Evolutionary conservation across 495 filamentous ascomycete species (phyloP).

Genomic region (Apiosordaria backusii): DNA sequence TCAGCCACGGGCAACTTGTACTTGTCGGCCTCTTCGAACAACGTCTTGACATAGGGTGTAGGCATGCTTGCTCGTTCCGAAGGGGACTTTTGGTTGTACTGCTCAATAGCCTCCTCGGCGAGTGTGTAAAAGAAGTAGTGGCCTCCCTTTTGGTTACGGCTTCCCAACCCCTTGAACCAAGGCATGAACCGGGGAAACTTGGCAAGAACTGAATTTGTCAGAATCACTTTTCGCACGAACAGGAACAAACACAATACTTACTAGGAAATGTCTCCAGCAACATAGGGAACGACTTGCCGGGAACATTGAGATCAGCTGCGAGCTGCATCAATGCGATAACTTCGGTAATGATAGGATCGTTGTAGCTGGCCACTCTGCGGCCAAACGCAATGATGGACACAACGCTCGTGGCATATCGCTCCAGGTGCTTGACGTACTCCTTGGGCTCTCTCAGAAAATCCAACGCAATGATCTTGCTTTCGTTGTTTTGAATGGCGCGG

Average conservation of each 20-base stretch:
- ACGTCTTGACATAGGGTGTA: conserved; percentile 49
- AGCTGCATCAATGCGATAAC: conserved; percentile 62
- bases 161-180: conserved; percentile 57
- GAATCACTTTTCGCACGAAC: not conserved
- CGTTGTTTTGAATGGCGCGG: conserved; percentile 58
- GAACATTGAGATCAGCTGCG: conserved; percentile 62
- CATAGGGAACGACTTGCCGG: conserved; percentile 60
- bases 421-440: conserved; percentile 59
- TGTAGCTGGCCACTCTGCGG: conserved; percentile 53
- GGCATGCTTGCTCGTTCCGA: conserved; percentile 44
- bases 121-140: conserved; percentile 56
- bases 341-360: conserved; percentile 58
- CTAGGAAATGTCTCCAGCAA: conserved; percentile 56
- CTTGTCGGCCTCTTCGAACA: conserved; percentile 49
- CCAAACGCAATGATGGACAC: conserved; percentile 64
- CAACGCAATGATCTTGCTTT: conserved; percentile 49
- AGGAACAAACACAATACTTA: conserved; percentile 22
- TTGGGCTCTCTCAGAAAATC: conserved; percentile 48
- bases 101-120: conserved; percentile 51
- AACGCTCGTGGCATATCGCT: conserved; percentile 61
- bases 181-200: conserved; percentile 54
- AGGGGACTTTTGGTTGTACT: conserved; percentile 37
- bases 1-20: conserved; percentile 51
- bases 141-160: conserved; percentile 39
- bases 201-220: conserved; percentile 42